These are phyloP conservation scores for Pseudoscleropodium purum DNA, from an alignment of 225 moss, liverwort and hornwort genomes.

Conservation along the genomic window DNA sequence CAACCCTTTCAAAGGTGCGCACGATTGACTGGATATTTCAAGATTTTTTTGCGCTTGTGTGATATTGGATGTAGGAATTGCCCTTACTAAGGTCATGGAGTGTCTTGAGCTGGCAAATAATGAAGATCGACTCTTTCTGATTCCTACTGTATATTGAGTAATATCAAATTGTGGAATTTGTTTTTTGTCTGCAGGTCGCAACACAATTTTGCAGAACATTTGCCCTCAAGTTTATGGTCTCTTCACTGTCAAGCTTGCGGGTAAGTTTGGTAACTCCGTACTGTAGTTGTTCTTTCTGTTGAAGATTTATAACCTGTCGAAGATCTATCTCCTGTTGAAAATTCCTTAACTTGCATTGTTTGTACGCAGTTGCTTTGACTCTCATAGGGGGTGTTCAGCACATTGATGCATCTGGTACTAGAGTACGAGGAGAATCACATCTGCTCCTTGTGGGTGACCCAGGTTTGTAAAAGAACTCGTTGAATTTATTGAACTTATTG, in stretches of 20 bases:
- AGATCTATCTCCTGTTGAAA: not conserved
- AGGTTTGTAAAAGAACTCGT: conserved; percentile 32
- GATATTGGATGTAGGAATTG: not conserved
- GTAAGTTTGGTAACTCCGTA: conserved; percentile 13
- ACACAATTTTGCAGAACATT: conserved; percentile 75
- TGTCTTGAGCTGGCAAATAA: not conserved
- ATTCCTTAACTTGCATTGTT: not conserved
- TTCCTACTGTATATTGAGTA: not conserved
- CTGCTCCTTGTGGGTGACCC: conserved; percentile 95
- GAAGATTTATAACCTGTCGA: not conserved
- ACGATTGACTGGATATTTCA: not conserved
- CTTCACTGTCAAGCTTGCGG: conserved; percentile 92
- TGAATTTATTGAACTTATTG: not conserved
- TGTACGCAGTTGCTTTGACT: conserved; percentile 83
- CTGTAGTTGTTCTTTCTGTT: not conserved
- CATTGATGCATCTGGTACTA: conserved; percentile 75
- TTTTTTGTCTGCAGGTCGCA: conserved; percentile 58
- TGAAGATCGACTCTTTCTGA: not conserved
- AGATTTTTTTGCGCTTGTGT: not conserved
- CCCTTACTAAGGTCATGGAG: not conserved
- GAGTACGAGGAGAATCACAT: conserved; percentile 97
- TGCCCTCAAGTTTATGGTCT: conserved; percentile 98
- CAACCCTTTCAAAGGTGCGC: conserved; percentile 68
- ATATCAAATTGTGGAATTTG: not conserved
- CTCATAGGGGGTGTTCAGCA: conserved; percentile 93